These are phyloP conservation scores for Penicillium tannophilum DNA, from an alignment of 495 filamentous ascomycete genomes.

Conservation along the genomic window DNA sequence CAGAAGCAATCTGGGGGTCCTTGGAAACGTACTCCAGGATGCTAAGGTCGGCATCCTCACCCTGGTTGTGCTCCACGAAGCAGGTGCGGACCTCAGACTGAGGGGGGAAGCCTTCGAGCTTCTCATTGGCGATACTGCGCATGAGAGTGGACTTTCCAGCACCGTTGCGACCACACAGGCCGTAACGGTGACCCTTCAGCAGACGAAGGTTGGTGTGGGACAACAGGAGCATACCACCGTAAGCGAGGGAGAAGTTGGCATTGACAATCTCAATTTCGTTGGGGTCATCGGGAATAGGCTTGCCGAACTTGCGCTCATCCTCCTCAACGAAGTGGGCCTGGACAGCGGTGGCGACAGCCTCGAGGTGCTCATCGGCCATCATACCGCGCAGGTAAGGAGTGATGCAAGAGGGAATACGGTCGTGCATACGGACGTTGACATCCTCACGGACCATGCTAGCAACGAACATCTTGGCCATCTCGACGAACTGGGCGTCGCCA, in stretches of 20 bases:
- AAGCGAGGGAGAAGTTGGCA: conserved; percentile 95
- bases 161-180: conserved; percentile 94
- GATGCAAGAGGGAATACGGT: conserved; percentile 67
- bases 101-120: conserved; percentile 94
- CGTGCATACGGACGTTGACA: conserved; percentile 77
- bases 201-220: conserved; percentile 95
- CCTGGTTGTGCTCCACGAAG: conserved; percentile 98
- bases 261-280: conserved; percentile 95
- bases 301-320: conserved; percentile 83
- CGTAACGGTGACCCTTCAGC: conserved; percentile 94
- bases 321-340: conserved; percentile 75
- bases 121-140: conserved; percentile 92
- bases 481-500: conserved; percentile 62
- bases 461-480: conserved; percentile 71
- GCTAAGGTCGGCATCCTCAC: conserved; percentile 92
- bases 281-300: conserved; percentile 81
- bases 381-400: conserved; percentile 75
- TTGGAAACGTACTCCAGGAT: conserved; percentile 90
- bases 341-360: conserved; percentile 64
- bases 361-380: conserved; percentile 57
- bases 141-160: conserved; percentile 98
- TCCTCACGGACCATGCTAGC: conserved; percentile 87
- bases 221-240: conserved; percentile 96
- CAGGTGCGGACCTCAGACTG: conserved; percentile 90
- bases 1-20: conserved; percentile 76